These are phyloP conservation scores for Ogataea sp. DNA, from an alignment of 805 yeast genomes.

Conservation along the genomic window DNA sequence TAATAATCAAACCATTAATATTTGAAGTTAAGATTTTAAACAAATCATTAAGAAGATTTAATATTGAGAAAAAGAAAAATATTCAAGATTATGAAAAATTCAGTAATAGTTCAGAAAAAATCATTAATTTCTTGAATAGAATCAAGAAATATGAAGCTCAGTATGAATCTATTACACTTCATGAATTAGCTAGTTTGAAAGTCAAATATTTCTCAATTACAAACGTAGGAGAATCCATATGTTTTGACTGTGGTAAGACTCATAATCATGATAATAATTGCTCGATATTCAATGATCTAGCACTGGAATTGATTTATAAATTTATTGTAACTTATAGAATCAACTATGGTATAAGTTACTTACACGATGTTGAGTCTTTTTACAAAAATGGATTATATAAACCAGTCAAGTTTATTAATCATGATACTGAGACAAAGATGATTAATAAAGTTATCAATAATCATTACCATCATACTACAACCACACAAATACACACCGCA, in stretches of 20 bases:
- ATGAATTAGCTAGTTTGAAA: slow-evolving; percentile 21
- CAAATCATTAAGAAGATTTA: slow-evolving; percentile 41
- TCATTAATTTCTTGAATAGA: slow-evolving; percentile 52
- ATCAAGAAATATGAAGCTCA: slow-evolving; percentile 40
- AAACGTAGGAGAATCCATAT: slow-evolving; percentile 27
- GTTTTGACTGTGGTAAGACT: slow-evolving; percentile 23
- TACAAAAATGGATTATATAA: slow-evolving; percentile 20
- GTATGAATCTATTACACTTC: slow-evolving; percentile 28
- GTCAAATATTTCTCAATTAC: slow-evolving; percentile 23
- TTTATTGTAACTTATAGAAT: slow-evolving; percentile 27
- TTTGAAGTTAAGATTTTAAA: slow-evolving; percentile 56
- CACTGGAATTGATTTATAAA: slow-evolving; percentile 20
- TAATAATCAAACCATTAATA: slow-evolving; percentile 39
- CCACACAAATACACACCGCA: slow-evolving; percentile 8
- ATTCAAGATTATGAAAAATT: slow-evolving; percentile 52
- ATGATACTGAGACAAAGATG: background rate
- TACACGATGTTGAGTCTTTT: slow-evolving; percentile 21
- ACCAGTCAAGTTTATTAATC: slow-evolving; percentile 11
- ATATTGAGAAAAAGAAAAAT: slow-evolving; percentile 55
- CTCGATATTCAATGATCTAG: slow-evolving; percentile 11
- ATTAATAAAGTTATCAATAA: background rate
- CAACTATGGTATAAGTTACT: slow-evolving; percentile 23
- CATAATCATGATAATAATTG: slow-evolving; percentile 14
- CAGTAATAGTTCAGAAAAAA: slow-evolving; percentile 35
- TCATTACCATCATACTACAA: slow-evolving; percentile 7